Evolutionary conservation across 1,284 basidiomycete genomes (phyloP), one percentile per base, ranked within the genome.

Genomic region (Marasmius sp.): DNA sequence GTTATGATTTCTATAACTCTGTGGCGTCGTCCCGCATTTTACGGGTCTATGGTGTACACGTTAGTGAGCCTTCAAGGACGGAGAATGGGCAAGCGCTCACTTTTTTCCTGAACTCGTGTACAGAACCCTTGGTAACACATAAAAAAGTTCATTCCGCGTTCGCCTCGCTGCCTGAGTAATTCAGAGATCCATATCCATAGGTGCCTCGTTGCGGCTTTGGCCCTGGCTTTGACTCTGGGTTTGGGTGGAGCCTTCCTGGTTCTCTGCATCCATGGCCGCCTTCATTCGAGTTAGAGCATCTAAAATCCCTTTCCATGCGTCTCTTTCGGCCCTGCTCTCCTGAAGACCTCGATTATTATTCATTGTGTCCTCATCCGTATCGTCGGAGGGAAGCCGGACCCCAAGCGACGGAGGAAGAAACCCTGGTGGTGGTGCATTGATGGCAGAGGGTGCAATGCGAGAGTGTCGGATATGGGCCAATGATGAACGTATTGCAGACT

Each of bases 381-480:
- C 75, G 22, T 78, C 77, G 4, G 79, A 71, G 37, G 89, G 88
- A 60, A 90, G 79, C 1, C 88, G 88, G n/a, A 91, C 88, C 11
- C 91, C 91, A 10, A 91, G 82, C 2, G 89, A 86, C 9, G 89
- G 85, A 9, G 91, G 91, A 10, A 91, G 76, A 71, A 92, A 91
- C 33, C 83, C 84, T 0, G 80, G 81, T 3, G 86, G 82, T 39
- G 91, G 91, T 1, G 91, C 91, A 58, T 86, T 88, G 67, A 93
- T 92, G 14, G 91, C 86, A 20, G 89, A 89, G 3, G 91, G 90
- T 37, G 92, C 88, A 65, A 93, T 91, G 63, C 91, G 85, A n/a
- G 89, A 88, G 69, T 91, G 86, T 11, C 90, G 83, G 64, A 93
- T 88, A 68, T 93, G 89, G 10, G 91, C 89, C 61, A 93, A 79